Conservation (phyloP, 108 stramenopile species). For the Ochromonas danica region DNA sequence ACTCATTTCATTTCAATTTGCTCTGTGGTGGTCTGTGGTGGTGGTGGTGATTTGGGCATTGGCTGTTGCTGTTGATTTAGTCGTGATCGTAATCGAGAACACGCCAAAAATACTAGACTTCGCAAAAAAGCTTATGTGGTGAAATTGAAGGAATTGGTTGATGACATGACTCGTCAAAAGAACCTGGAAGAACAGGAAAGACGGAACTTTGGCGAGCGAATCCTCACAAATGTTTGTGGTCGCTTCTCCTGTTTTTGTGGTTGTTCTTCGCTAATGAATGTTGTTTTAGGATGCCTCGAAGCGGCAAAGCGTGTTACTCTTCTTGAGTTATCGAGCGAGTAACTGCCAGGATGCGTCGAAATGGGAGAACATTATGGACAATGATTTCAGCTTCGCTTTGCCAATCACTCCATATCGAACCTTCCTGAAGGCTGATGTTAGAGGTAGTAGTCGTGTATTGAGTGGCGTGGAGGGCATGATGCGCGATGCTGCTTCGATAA, state of each 20-base stretch:
- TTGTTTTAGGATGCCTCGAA: not conserved
- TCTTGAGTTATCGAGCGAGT: not conserved
- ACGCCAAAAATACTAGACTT: slow-evolving; percentile 90
- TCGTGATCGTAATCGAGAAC: slow-evolving; percentile 92
- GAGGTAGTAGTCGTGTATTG: slow-evolving; percentile 73
- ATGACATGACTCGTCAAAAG: slow-evolving; percentile 75
- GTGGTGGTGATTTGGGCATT: too few species aligned
- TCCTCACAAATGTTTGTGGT: not conserved
- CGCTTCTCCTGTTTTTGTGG: not conserved
- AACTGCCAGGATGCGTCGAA: not conserved
- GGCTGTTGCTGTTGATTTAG: too few species aligned
- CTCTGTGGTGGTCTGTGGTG: too few species aligned
- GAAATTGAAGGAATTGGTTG: slow-evolving; percentile 80
- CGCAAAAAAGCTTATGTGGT: slow-evolving; percentile 93
- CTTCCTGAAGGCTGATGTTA: slow-evolving; percentile 44
- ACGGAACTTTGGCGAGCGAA: not conserved
- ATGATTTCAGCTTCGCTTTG: not conserved
- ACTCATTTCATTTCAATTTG: not conserved
- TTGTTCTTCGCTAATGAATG: not conserved
- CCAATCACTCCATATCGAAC: slow-evolving; percentile 11
- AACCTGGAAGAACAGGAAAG: slow-evolving; percentile 68
- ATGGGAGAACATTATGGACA: not conserved
- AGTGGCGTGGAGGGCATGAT: slow-evolving; percentile 90
- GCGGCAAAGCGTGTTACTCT: not conserved
- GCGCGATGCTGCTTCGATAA: slow-evolving; percentile 79